Percentiles rank a stretch among this genome's conserved stretches.
Evolutionary conservation across 176 grass and related monocot genomes (phyloP).

Genomic region (Canna indica): DNA sequence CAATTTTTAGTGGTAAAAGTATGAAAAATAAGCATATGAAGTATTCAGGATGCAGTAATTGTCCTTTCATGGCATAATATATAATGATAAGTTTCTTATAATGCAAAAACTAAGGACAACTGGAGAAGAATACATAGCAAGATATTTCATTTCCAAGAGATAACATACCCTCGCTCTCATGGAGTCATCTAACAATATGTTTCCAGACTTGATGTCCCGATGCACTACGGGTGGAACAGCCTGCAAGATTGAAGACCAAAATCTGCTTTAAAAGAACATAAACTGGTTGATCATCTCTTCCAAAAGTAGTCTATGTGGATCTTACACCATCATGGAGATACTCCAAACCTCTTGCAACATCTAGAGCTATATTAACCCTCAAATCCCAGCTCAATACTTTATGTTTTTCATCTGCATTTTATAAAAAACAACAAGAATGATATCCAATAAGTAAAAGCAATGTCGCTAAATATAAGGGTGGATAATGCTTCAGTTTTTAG

Average conservation of each 20-base stretch:
- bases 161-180: constrained; percentile 83
- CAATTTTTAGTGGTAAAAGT: neutral
- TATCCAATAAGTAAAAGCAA: neutral
- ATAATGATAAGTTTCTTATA: neutral
- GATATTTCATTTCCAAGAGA: neutral
- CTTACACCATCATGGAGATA: constrained; percentile 94
- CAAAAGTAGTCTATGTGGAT: constrained; percentile 21
- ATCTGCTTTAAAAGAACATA: neutral
- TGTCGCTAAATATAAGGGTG: neutral
- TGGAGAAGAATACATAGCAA: neutral
- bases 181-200: constrained; percentile 82
- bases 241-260: neutral
- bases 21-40: neutral
- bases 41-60: neutral
- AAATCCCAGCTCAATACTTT: constrained; percentile 59
- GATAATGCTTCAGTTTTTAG: no score
- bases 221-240: constrained; percentile 90
- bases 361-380: constrained; percentile 82
- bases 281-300: neutral
- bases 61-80: neutral
- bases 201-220: constrained; percentile 84
- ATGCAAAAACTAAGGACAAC: neutral
- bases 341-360: constrained; percentile 92
- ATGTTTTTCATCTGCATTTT: constrained; percentile 52
- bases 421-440: neutral